A percentile compares a stretch with the other conserved stretches of the same genome.
phyloP scores from a whole-genome alignment of 2,329 filamentous ascomycete species.

The Rutstroemia sp. region DNA sequence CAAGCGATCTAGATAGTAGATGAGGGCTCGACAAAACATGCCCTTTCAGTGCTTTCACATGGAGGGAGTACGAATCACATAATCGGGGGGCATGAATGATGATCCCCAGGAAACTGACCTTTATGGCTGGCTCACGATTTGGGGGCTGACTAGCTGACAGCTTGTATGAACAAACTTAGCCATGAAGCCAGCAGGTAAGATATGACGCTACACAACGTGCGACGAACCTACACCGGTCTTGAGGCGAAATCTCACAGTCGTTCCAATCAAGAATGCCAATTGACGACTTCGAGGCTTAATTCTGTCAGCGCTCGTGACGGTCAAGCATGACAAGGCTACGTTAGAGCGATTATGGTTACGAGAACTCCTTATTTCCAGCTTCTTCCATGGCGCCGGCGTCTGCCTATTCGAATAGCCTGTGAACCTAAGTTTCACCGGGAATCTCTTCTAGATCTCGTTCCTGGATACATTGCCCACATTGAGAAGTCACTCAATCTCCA shows the following conservation, averaged over 20 bases:
- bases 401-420: slow-evolving; percentile 17
- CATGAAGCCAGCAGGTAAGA: background rate
- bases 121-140: background rate
- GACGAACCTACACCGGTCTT: background rate
- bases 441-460: background rate
- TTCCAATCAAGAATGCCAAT: background rate
- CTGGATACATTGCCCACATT: background rate
- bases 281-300: background rate
- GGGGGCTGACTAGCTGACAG: background rate
- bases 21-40: too few species aligned
- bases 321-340: slow-evolving; percentile 6
- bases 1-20: background rate
- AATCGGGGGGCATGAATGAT: background rate
- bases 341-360: background rate
- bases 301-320: background rate
- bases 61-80: background rate
- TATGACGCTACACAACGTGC: background rate
- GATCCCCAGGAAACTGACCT: background rate
- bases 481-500: background rate
- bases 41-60: too few species aligned
- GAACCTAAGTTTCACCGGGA: slow-evolving; percentile 16
- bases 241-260: background rate
- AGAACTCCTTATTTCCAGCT: slow-evolving; percentile 1
- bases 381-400: slow-evolving; percentile 1
- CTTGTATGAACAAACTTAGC: background rate